Conservation (phyloP, 2,329 filamentous ascomycete species). For the Fusarium proliferatum region DNA sequence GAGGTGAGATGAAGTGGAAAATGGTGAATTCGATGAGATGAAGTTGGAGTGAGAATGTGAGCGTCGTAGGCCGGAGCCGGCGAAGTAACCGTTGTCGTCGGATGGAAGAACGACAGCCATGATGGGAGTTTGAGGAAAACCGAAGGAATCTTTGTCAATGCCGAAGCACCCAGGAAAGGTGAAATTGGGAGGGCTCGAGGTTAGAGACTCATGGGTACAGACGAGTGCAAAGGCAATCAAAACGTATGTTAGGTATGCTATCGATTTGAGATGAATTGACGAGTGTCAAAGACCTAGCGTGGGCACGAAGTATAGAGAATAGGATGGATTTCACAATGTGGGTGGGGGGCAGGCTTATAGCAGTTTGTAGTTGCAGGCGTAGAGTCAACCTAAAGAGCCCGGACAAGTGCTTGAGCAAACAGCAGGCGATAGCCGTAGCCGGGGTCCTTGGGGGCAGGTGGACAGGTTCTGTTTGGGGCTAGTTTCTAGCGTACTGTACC, state of each 20-base stretch:
- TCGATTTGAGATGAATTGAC: slow-evolving; percentile 23
- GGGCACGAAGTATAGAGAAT: slow-evolving; percentile 39
- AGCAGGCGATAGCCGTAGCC: slow-evolving; percentile 30
- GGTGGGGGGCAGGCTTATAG: slow-evolving; percentile 46
- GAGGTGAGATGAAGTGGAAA: slow-evolving; percentile 60
- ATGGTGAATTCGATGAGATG: slow-evolving; percentile 54
- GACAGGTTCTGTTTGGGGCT: slow-evolving; percentile 42
- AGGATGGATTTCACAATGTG: slow-evolving; percentile 42
- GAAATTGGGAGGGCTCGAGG: slow-evolving; percentile 12
- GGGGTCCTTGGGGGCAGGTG: slow-evolving; percentile 39
- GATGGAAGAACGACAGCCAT: slow-evolving; percentile 69
- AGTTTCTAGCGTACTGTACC: slow-evolving; percentile 38
- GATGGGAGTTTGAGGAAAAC: slow-evolving; percentile 37
- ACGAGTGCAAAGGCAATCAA: slow-evolving; percentile 7
- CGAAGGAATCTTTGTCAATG: slow-evolving; percentile 39
- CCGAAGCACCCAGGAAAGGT: slow-evolving; percentile 38
- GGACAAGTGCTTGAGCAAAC: slow-evolving; percentile 15
- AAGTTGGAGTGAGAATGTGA: slow-evolving; percentile 72
- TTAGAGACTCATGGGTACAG: slow-evolving; percentile 42
- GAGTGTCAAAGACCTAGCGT: slow-evolving; percentile 35
- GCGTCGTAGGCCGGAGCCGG: slow-evolving; percentile 63
- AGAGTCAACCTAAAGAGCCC: slow-evolving; percentile 19
- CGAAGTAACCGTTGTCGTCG: slow-evolving; percentile 69
- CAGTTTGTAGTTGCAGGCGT: slow-evolving; percentile 36
- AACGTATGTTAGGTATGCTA: not conserved